A percentile compares a stretch with the other conserved stretches of the same genome.
phyloP scores from a whole-genome alignment of 257 asterid genomes.

The Fraxinus excelsior region DNA sequence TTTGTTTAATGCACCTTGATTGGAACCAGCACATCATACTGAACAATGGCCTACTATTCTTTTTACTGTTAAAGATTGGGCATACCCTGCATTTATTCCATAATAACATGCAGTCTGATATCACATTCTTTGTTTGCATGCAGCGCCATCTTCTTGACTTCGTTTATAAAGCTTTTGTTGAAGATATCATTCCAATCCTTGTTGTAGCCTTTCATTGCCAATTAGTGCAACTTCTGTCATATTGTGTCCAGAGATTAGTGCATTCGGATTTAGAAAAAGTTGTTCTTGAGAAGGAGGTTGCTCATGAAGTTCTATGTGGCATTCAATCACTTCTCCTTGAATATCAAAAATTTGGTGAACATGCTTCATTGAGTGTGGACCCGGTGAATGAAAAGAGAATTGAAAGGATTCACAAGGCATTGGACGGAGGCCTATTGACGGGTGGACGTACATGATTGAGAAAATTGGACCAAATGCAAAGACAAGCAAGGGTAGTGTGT shows the following conservation, averaged over 20 bases:
- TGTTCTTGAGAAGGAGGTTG: slow-evolving; percentile 76
- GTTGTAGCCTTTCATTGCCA: slow-evolving; percentile 62
- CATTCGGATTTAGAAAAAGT: slow-evolving; percentile 60
- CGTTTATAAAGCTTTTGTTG: slow-evolving; percentile 70
- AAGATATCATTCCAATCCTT: slow-evolving; percentile 75
- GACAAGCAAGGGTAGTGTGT: too few relatives aligned
- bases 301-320: slow-evolving; percentile 38
- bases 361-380: slow-evolving; percentile 41
- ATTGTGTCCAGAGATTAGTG: slow-evolving; percentile 56
- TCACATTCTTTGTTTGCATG: slow-evolving; percentile 16
- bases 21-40: too few relatives aligned
- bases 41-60: too few relatives aligned
- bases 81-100: neutral
- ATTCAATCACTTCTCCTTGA: slow-evolving; percentile 48
- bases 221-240: slow-evolving; percentile 49
- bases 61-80: too few relatives aligned
- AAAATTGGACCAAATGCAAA: too few relatives aligned
- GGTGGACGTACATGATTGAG: too few relatives aligned
- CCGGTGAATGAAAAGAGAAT: slow-evolving; percentile 50
- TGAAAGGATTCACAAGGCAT: slow-evolving; percentile 62
- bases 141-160: slow-evolving; percentile 76
- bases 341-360: slow-evolving; percentile 42
- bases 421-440: too few relatives aligned
- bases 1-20: too few relatives aligned
- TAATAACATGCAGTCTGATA: slow-evolving; percentile 2